Evolutionary conservation across 805 yeast genomes (phyloP), one percentile per base, ranked within the genome.

Genomic region (Geotrichum ghanense): DNA sequence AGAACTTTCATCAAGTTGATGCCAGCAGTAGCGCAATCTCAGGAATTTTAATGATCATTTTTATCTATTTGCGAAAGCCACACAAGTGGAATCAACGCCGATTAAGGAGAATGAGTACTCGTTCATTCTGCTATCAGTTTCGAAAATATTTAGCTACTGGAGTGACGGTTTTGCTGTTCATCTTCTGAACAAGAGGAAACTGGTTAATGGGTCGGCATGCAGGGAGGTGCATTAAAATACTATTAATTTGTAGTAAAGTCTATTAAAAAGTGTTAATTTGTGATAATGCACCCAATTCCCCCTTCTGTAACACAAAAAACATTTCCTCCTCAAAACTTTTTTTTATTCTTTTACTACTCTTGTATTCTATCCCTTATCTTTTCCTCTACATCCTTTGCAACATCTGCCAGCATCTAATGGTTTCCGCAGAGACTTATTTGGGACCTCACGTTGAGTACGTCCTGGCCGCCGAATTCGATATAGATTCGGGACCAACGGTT

Each of bases 381-480:
- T n/a, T 12, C 7, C 12, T 12, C 27, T 24, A 24, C 27, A 24
- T 12, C 27, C 27, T 24, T 24, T 24, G 10, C 12, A 24, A 6
- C 5, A 31, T 12, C 16, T 6, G 37, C 37, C 7, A 31, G 37
- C 37, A n/a, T 31, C 27, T n/a, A 31, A 31, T 31, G 37, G 16
- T 31, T 4, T 12, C 37, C 12, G 37, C 10, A 16, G 37, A 16
- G 4, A 31, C 42, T 39, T 9, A 22, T 31, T 34, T 16, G n/a
- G 41, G 26, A 21, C 44, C 43, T 20, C 73, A 77, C 54, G 74
- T 75, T 14, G 75, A 74, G 45, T 81, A 71, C 56, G 70, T 82
- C 20, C 55, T 86, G 25, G 72, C 87, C 3, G 83, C 90, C 1
- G 89, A 83, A 63, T 88, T 87, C 60, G 92, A 87, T 59, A 77